Evolutionary conservation across 164 flowering plant genomes (phyloP).

Genomic region (Magnolia changhungtana): DNA sequence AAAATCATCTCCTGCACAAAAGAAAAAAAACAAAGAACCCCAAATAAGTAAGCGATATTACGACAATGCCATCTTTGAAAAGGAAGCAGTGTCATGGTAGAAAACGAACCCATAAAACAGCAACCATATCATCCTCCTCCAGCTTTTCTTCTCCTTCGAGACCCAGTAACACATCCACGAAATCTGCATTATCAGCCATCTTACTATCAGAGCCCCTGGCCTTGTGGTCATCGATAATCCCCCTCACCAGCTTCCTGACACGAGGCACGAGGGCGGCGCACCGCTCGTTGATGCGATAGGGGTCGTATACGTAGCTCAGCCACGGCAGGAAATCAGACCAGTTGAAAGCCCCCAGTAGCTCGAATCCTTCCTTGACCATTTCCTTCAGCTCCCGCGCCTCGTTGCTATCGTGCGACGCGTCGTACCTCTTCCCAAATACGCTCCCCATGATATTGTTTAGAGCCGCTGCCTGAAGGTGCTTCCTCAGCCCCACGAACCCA

Average conservation of each 20-base stretch:
- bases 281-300: constrained; percentile 31
- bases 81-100: not conserved
- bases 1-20: constrained; percentile 54
- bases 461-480: constrained; percentile 51
- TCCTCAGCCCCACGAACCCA: constrained; percentile 38
- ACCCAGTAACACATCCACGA: constrained; percentile 56
- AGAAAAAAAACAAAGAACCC: too few relatives aligned
- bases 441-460: constrained; percentile 60
- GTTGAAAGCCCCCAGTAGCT: constrained; percentile 71
- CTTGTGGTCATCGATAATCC: constrained; percentile 40
- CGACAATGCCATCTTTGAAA: not conserved
- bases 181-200: constrained; percentile 26
- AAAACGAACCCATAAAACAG: constrained; percentile 52
- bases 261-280: constrained; percentile 52
- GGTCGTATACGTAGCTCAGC: constrained; percentile 53
- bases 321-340: constrained; percentile 71
- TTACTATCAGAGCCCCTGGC: not conserved
- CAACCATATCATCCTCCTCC: constrained; percentile 51
- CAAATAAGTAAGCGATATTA: not conserved
- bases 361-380: constrained; percentile 75
- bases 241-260: constrained; percentile 40
- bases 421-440: constrained; percentile 60
- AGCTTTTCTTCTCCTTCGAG: constrained; percentile 58
- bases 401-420: constrained; percentile 6
- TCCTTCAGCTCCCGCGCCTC: constrained; percentile 37